Evolutionary conservation across 805 yeast species (phyloP), one percentile per base, ranked within the genome.

Genomic region (Schwanniomyces sp.): DNA sequence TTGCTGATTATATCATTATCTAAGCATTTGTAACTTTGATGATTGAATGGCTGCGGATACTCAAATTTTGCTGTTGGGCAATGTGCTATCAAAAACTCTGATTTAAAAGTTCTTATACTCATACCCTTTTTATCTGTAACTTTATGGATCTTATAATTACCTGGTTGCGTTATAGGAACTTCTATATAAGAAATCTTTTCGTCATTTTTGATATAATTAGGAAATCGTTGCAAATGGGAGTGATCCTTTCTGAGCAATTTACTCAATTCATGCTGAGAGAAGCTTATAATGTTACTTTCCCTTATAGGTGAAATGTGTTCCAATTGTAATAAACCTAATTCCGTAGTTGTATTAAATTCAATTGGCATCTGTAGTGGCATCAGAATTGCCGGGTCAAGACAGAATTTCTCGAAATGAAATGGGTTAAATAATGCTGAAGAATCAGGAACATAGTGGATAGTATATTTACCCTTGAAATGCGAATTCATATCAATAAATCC

Each of bases 401-500:
- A 94, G 50, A 78, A 79, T 4, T 80, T 74, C 26, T 60, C 61
- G 44, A 79, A 82, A 43, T 75, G 80, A 55, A 82, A 79, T 2
- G 97, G 97, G 53, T 91, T 90, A 56, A 94, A 69, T 57, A 76
- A 74, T 4, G 95, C 96, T 0, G 95, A 85, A 39, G 95, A 86
- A 66, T 92, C 97, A 0, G 99, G 98, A 30, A 94, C 71, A 51
- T 88, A 87, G 59, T 91, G 87, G 51, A 94, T 85, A 0, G 91
- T 87, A 59, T 88, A 88, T 38, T 82, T 83, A 39, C 99, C 99
- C 58, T 81, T 86, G 63, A 91, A 86, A 63, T 91, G 95, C 2
- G 80, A 61, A 18, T 80, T 71, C 56, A 76, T 76, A 50, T 80
- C 81, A 4, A 67, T 47, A 10, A 75, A 60, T 28, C 60, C 56